These are phyloP conservation scores for Candida xiaguanensis DNA, from an alignment of 805 yeast species.

Conservation along the genomic window DNA sequence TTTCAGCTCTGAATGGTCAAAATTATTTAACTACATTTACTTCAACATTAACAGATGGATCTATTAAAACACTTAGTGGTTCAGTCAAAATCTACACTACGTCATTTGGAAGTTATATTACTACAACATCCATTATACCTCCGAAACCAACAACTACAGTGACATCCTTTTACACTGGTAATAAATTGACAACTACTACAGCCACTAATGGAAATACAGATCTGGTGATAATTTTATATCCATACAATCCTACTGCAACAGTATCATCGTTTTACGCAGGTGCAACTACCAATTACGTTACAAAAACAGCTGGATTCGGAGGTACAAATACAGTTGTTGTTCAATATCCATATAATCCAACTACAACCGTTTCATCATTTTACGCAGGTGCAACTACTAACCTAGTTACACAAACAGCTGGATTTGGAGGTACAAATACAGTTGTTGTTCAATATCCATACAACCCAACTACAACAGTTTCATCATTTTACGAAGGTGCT, in stretches of 20 bases:
- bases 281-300: background rate
- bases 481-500: background rate
- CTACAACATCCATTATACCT: conserved; percentile 6
- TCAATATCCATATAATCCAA: conserved; percentile 3
- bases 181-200: background rate
- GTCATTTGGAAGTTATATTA: conserved; percentile 4
- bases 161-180: background rate
- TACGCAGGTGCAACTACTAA: background rate
- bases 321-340: background rate
- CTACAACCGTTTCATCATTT: background rate
- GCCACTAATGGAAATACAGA: conserved; percentile 3
- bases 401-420: background rate
- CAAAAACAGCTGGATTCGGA: background rate
- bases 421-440: background rate
- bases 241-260: conserved; percentile 9
- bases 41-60: conserved; percentile 7
- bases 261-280: conserved; percentile 5
- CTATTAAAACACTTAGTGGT: background rate
- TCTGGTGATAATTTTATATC: conserved; percentile 7
- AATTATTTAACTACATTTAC: conserved; percentile 8
- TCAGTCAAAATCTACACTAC: conserved; percentile 4
- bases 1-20: conserved; percentile 13
- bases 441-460: background rate
- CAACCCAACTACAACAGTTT: conserved; percentile 2
- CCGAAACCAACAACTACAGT: conserved; percentile 4